A percentile compares a stretch with the other conserved stretches of the same genome.
phyloP scores from a whole-genome alignment of 352 stramenopile genomes.

The Hyaloperonospora brassicae region DNA sequence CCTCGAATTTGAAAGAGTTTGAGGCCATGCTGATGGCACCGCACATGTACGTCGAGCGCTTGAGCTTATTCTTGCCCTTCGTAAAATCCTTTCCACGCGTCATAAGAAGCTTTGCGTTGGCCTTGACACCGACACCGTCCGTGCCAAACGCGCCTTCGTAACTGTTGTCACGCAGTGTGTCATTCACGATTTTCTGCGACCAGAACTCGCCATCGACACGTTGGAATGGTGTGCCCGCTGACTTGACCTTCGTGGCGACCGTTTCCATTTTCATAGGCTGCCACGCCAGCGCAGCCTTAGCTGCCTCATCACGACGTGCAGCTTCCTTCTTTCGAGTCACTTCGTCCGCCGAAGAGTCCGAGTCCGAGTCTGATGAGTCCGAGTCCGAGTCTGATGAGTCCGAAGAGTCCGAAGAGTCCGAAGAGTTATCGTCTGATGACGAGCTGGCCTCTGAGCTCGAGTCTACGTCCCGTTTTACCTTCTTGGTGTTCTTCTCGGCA shows the following conservation, averaged over 20 bases:
- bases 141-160: constrained; percentile 96
- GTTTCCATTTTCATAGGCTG: constrained; percentile 86
- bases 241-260: constrained; percentile 48
- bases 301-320: constrained; percentile 56
- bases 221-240: constrained; percentile 93
- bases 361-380: constrained; percentile 36
- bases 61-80: constrained; percentile 99
- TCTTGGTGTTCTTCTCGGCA: constrained; percentile 31
- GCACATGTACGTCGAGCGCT: constrained; percentile 94
- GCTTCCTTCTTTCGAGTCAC: constrained; percentile 70
- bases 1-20: constrained; percentile 92
- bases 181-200: constrained; percentile 86
- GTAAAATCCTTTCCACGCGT: constrained; percentile 99
- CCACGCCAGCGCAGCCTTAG: constrained; percentile 87
- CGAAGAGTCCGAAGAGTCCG: constrained; percentile 37
- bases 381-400: too few relatives aligned
- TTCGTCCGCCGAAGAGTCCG: constrained; percentile 54
- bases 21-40: constrained; percentile 89
- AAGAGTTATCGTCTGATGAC: constrained; percentile 37
- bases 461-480: constrained; percentile 27
- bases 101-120: constrained; percentile 95
- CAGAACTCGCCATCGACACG: constrained; percentile 96
- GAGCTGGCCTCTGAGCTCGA: constrained; percentile 37
- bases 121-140: constrained; percentile 94
- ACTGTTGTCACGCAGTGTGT: constrained; percentile 96